Evolutionary conservation across 2,329 filamentous ascomycete genomes (phyloP).

Genomic region (Arthrobotrys pseudoclavata): DNA sequence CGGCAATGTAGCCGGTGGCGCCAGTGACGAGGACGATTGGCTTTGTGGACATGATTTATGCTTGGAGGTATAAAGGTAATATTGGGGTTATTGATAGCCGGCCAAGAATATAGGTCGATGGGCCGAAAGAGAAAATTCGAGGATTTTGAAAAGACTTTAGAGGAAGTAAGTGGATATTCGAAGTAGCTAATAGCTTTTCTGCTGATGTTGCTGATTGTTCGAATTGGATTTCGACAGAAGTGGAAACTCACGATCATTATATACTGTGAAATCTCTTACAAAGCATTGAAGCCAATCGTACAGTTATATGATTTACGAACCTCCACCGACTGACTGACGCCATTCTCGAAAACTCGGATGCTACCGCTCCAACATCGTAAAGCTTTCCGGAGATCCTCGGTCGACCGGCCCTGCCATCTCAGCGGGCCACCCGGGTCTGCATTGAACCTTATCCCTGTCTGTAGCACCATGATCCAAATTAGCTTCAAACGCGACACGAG

Average conservation of each 20-base stretch:
- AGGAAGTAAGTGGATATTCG: conserved; percentile 7
- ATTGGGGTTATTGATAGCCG: neutral
- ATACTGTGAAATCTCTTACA: conserved; percentile 16
- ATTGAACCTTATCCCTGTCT: neutral
- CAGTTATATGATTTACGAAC: too few species aligned
- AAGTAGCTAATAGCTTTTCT: neutral
- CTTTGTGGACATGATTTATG: conserved; percentile 35
- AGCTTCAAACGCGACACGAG: neutral
- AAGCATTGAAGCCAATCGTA: neutral
- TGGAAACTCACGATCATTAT: conserved; percentile 12
- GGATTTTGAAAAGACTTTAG: neutral
- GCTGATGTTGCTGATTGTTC: conserved; percentile 35
- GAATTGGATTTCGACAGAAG: neutral
- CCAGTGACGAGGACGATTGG: conserved; percentile 53
- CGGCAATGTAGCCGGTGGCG: conserved; percentile 69
- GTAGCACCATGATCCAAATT: neutral
- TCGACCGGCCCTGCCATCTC: conserved; percentile 24
- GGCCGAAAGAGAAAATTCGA: neutral
- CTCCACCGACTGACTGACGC: neutral
- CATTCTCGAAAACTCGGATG: neutral
- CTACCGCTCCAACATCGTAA: conserved; percentile 3
- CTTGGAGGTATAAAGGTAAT: neutral
- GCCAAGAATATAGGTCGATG: neutral
- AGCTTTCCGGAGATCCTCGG: conserved; percentile 20
- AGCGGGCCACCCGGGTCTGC: conserved; percentile 24